Evolutionary conservation across 2,329 filamentous ascomycete species (phyloP).

Genomic region (Coniochaeta hoffmannii): DNA sequence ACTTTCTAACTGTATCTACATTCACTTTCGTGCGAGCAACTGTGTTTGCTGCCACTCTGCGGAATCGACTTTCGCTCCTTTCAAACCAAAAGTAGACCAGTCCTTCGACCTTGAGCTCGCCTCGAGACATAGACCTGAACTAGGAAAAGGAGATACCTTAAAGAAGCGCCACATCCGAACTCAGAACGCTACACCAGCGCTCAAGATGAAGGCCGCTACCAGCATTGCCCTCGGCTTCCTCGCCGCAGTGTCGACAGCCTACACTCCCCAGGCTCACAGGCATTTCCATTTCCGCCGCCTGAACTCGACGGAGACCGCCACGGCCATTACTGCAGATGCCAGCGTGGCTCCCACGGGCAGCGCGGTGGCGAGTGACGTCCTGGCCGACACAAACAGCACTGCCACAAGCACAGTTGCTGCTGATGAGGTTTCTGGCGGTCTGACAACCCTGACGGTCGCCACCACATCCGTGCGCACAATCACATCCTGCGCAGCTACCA

Average conservation of each 20-base stretch:
- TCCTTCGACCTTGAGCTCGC: constrained; percentile 4
- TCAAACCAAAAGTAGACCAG: constrained; percentile 7
- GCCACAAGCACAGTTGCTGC: constrained; percentile 8
- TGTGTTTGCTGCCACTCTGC: constrained; percentile 19
- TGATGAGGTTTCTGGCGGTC: constrained; percentile 9
- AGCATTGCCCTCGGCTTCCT: constrained; percentile 33
- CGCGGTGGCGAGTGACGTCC: constrained; percentile 2
- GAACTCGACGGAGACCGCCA: constrained; percentile 11
- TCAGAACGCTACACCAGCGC: constrained; percentile 10
- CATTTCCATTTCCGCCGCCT: constrained; percentile 23
- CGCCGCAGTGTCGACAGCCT: constrained; percentile 34
- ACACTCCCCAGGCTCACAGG: constrained; percentile 28
- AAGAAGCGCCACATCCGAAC: constrained; percentile 3
- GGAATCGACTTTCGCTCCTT: constrained; percentile 24
- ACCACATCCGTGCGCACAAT: constrained; percentile 27
- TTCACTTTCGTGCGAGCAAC: constrained; percentile 21
- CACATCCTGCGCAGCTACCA: constrained; percentile 28
- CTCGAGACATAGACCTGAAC: constrained; percentile 1
- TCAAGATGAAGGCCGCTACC: constrained; percentile 41
- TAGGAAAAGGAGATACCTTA: not conserved
- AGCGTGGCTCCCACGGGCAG: constrained; percentile 4
- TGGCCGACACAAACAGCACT: not conserved
- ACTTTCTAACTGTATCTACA: constrained; percentile 11
- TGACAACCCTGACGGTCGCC: constrained; percentile 31
- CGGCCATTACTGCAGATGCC: not conserved